phyloP scores from a whole-genome alignment of 345 rosid genomes.

The Xanthoceras sorbifolium region DNA sequence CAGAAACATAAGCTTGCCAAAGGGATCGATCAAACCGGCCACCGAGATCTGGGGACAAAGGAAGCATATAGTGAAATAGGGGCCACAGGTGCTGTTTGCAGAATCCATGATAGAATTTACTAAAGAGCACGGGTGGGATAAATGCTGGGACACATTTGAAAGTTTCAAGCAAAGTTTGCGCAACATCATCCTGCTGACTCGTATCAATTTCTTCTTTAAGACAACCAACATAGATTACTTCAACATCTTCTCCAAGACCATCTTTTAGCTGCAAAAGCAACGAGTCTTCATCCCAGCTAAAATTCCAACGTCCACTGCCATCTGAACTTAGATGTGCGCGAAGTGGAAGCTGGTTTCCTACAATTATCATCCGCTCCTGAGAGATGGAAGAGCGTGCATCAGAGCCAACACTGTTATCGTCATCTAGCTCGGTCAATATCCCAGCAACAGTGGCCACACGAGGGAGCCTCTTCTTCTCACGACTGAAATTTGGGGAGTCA shows the following conservation, averaged over 20 bases:
- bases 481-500: constrained; percentile 50
- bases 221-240: constrained; percentile 88
- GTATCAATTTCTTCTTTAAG: constrained; percentile 69
- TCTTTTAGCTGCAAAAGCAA: constrained; percentile 93
- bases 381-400: constrained; percentile 83
- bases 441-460: constrained; percentile 95
- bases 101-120: constrained; percentile 89
- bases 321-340: constrained; percentile 53
- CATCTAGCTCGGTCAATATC: constrained; percentile 77
- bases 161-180: constrained; percentile 77
- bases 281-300: constrained; percentile 94
- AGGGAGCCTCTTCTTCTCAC: constrained; percentile 76
- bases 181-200: constrained; percentile 75
- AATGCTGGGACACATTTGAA: constrained; percentile 97
- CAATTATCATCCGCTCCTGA: constrained; percentile 82
- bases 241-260: constrained; percentile 84
- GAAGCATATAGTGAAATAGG: constrained; percentile 95
- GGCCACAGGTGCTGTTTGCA: constrained; percentile 97
- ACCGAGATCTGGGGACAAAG: constrained; percentile 84
- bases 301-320: constrained; percentile 52
- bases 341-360: constrained; percentile 93
- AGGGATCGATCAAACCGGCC: constrained; percentile 85
- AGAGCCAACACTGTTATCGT: constrained; percentile 74
- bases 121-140: constrained; percentile 69
- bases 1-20: constrained; percentile 93